Base-by-base conservation (phyloP, 768 basidiomycete genomes). In the Pleurotus djamor region DNA sequence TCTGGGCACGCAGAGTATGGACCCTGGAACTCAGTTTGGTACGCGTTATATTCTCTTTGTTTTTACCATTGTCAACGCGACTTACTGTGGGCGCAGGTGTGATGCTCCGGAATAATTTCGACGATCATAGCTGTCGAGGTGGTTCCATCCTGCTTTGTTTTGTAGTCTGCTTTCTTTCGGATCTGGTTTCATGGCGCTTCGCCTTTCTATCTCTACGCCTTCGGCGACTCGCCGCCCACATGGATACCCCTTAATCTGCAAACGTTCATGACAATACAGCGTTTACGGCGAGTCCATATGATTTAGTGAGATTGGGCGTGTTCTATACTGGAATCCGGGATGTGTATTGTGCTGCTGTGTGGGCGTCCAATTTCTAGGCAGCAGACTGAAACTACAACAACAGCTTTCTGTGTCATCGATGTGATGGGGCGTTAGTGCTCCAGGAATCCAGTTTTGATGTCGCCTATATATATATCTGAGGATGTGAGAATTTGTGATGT, bases 1-100 rank as follows among this genome's bases (percentile, higher is more conserved):
- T 99, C 48, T 98, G 97, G 96, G 95, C 96, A 16, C 84, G 97
- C 59, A 79, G 97, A 59, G 97, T 99, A 13, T 99, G 97, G 97
- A 99, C 97, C 8, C 79, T 99, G 59, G 97, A 99, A 77, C 81
- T 98, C 60, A 95, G 93, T 72, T 76, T 98, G 80, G 95, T 98
- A 65, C 64, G 80, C 72, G 32, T 38, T 13, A 17, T 17, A 12
- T 16, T 12, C 17, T 28, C 33, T 57, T 56, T 56, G 54, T 56
- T 14, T 56, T 56, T 33, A 14, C 54, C 35, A 56, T 56, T 56
- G 54, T 56, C 33, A 33, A 54, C 54, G 17, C n/a, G 28, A 36
- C n/a, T 38, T 4, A 36, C 28, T 56, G 54, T 56, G 54, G 54
- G 54, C 28, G 51, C 44, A 68, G 69, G 67, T 70, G 57, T 70